Evolutionary conservation across 192 early-diverging fungal species (phyloP).

Genomic region (Coemansia sp.): DNA sequence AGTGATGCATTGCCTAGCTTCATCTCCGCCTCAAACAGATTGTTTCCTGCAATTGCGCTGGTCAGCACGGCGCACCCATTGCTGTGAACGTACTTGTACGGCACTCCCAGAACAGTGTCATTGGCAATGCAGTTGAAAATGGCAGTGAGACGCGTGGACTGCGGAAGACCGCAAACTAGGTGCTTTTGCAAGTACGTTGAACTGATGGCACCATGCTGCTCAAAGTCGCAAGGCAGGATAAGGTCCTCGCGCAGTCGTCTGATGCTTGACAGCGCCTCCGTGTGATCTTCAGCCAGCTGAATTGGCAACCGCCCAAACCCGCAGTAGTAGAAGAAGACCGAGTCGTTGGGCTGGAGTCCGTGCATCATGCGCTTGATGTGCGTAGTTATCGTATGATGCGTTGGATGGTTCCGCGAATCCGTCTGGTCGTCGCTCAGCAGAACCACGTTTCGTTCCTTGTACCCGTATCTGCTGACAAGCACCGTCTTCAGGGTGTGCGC

Average conservation of each 20-base stretch:
- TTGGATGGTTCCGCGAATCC: constrained; percentile 44
- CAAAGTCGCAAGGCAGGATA: constrained; percentile 76
- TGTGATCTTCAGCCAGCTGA: constrained; percentile 25
- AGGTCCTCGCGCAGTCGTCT: constrained; percentile 65
- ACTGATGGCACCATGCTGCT: constrained; percentile 65
- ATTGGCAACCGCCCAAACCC: constrained; percentile 66
- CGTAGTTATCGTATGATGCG: constrained; percentile 59
- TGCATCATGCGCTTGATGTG: constrained; percentile 70
- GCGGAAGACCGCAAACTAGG: constrained; percentile 66
- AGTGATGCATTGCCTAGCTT: constrained; percentile 4
- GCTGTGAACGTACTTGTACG: constrained; percentile 58
- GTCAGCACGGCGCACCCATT: constrained; percentile 40
- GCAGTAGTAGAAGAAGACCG: constrained; percentile 76
- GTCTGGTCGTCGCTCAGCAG: constrained; percentile 71
- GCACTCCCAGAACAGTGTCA: constrained; percentile 64
- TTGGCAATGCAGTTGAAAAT: constrained; percentile 76
- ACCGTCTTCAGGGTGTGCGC: constrained; percentile 61
- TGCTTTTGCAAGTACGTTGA: constrained; percentile 66
- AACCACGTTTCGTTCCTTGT: constrained; percentile 59
- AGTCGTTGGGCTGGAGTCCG: constrained; percentile 68
- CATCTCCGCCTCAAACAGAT: constrained; percentile 39
- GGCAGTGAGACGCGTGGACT: constrained; percentile 68
- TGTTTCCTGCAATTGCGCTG: constrained; percentile 46
- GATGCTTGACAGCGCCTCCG: constrained; percentile 48
- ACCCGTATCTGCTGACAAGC: constrained; percentile 59